These are phyloP conservation scores for Penicillium desertorum DNA, from an alignment of 495 filamentous ascomycete genomes.

Conservation along the genomic window DNA sequence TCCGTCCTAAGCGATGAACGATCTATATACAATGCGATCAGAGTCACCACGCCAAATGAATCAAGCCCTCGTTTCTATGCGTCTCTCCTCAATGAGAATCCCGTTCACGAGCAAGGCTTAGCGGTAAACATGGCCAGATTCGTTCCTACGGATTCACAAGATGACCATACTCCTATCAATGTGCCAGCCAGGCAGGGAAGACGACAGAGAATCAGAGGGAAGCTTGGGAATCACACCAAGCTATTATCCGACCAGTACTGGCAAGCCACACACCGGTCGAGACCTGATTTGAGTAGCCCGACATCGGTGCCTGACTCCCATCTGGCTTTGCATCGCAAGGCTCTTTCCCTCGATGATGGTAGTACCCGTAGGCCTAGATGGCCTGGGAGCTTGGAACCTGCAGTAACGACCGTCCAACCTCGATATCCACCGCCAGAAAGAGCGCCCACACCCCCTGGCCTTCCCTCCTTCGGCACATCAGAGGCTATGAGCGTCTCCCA, in stretches of 20 bases:
- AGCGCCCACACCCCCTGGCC: constrained; percentile 46
- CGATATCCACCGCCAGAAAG: constrained; percentile 42
- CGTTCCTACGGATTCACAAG: constrained; percentile 17
- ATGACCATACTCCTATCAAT: constrained; percentile 2
- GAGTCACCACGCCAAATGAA: constrained; percentile 26
- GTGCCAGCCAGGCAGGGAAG: neutral
- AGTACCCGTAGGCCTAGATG: constrained; percentile 20
- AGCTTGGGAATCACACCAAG: constrained; percentile 16
- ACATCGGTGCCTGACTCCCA: neutral
- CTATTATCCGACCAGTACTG: constrained; percentile 21
- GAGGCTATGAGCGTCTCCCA: constrained; percentile 42
- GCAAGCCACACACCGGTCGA: constrained; percentile 1
- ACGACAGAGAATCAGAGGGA: constrained; percentile 6
- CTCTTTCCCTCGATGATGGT: constrained; percentile 25
- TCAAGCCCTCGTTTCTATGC: constrained; percentile 13
- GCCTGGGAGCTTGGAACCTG: constrained; percentile 28
- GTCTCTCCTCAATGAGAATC: constrained; percentile 13
- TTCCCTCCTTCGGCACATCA: constrained; percentile 47
- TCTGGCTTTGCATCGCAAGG: constrained; percentile 21
- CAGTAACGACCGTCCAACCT: constrained; percentile 36
- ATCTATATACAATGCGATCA: constrained; percentile 45
- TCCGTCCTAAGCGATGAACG: constrained; percentile 40
- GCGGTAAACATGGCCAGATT: constrained; percentile 40
- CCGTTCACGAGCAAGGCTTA: constrained; percentile 27
- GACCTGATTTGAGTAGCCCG: neutral